Conservation (phyloP, 345 rosid species). For the Linum trigynum region DNA sequence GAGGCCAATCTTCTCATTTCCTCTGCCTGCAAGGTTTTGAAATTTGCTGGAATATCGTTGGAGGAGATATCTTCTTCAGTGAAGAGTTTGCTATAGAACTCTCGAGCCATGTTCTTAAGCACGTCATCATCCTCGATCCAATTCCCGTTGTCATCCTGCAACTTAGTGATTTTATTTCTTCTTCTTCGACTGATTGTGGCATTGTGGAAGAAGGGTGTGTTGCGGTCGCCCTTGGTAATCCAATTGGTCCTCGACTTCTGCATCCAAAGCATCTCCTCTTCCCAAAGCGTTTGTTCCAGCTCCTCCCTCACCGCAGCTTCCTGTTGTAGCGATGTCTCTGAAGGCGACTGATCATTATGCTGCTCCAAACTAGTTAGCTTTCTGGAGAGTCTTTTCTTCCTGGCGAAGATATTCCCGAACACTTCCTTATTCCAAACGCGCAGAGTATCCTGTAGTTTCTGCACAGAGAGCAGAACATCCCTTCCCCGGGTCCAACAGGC, state of each 20-base stretch:
- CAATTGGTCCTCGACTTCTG: neutral
- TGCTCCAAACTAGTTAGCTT: neutral
- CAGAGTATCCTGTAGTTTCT: neutral
- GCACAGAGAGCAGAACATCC: neutral
- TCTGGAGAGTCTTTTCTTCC: neutral
- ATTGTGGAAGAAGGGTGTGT: neutral
- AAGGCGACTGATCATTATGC: no score
- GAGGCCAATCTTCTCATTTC: neutral
- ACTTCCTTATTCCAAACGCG: neutral
- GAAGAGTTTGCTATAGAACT: neutral
- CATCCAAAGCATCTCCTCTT: neutral
- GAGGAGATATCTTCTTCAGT: neutral
- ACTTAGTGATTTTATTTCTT: neutral
- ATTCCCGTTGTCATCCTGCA: neutral
- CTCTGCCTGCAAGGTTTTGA: no score
- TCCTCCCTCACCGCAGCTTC: neutral
- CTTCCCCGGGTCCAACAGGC: neutral
- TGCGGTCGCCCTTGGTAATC: neutral
- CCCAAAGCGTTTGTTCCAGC: neutral
- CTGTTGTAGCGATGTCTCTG: neutral
- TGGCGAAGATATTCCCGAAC: neutral
- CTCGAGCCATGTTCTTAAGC: neutral
- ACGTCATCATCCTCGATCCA: neutral
- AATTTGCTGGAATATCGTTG: neutral
- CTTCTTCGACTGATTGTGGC: neutral